These are phyloP conservation scores for Penicillium sp. DNA, from an alignment of 2,329 filamentous ascomycete species.

Conservation along the genomic window DNA sequence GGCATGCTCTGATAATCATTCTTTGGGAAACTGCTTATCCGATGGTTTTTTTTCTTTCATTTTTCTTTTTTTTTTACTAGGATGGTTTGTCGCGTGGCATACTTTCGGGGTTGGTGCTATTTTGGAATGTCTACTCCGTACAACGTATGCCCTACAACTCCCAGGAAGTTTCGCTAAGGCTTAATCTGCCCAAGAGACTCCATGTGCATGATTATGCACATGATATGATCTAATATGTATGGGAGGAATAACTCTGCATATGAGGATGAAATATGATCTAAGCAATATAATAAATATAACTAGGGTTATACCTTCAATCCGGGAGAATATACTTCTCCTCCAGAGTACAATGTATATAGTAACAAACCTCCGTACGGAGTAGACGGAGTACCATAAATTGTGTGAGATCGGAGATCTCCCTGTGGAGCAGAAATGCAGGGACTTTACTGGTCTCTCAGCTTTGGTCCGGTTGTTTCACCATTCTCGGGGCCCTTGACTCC, in stretches of 20 bases:
- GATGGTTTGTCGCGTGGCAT: conserved; percentile 1
- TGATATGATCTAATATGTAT: neutral
- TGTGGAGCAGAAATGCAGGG: conserved; percentile 15
- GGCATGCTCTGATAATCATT: neutral
- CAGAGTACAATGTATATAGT: neutral
- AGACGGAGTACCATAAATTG: neutral
- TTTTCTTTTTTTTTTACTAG: neutral
- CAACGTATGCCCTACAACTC: neutral
- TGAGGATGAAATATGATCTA: neutral
- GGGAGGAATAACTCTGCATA: neutral
- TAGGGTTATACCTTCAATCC: neutral
- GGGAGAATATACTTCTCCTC: neutral
- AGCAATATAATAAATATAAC: neutral
- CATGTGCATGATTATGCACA: neutral
- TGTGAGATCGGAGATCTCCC: conserved; percentile 7
- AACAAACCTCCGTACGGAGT: neutral
- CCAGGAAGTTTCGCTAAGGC: neutral
- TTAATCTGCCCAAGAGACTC: neutral
- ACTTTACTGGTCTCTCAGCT: conserved; percentile 18
- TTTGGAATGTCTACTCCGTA: conserved; percentile 10
- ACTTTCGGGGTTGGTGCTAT: conserved; percentile 7
- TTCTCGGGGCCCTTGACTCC: conserved; percentile 32
- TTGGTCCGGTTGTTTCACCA: conserved; percentile 31
- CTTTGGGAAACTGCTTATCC: neutral
- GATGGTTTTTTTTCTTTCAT: too few species aligned